phyloP scores from a whole-genome alignment of 2,329 filamentous ascomycete species.

The Calonectria montana region DNA sequence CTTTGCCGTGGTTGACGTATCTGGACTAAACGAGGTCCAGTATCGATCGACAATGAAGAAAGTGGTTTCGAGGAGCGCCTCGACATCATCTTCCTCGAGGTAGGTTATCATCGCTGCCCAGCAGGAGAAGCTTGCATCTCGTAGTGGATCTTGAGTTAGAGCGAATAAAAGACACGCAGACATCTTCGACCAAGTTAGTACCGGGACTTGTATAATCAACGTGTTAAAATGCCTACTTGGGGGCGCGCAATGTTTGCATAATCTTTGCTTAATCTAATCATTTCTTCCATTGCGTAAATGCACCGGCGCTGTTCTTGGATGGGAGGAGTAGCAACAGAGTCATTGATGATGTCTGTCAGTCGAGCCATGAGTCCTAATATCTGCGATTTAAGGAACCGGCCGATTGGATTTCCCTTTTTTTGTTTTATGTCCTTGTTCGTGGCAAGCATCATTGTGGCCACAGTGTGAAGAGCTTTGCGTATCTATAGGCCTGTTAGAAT shows the following conservation, averaged over 20 bases:
- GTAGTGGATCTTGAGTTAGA: conserved; percentile 78
- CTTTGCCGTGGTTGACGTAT: conserved; percentile 69
- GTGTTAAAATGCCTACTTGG: conserved; percentile 68
- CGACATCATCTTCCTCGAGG: conserved; percentile 82
- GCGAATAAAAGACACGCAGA: conserved; percentile 92
- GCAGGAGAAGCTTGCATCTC: conserved; percentile 81
- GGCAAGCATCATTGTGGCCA: conserved; percentile 55
- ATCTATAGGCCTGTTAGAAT: conserved; percentile 53
- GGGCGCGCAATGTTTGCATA: conserved; percentile 84
- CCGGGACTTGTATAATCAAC: background rate
- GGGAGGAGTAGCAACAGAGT: conserved; percentile 64
- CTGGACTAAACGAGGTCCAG: conserved; percentile 75
- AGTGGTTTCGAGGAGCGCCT: conserved; percentile 85
- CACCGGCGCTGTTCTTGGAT: conserved; percentile 79
- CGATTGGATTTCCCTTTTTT: conserved; percentile 69
- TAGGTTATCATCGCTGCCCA: conserved; percentile 84
- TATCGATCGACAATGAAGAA: conserved; percentile 88
- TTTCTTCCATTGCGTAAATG: conserved; percentile 86
- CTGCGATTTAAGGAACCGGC: conserved; percentile 83
- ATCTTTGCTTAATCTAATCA: conserved; percentile 80
- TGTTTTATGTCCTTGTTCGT: conserved; percentile 56
- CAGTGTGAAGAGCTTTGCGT: conserved; percentile 58
- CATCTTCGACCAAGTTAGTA: conserved; percentile 60
- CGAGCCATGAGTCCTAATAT: conserved; percentile 88
- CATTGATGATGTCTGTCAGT: conserved; percentile 83